Percentiles rank a stretch among this genome's conserved stretches.
Conservation (phyloP, 2,329 filamentous ascomycete species). For the Aspergillaceae sp. region DNA sequence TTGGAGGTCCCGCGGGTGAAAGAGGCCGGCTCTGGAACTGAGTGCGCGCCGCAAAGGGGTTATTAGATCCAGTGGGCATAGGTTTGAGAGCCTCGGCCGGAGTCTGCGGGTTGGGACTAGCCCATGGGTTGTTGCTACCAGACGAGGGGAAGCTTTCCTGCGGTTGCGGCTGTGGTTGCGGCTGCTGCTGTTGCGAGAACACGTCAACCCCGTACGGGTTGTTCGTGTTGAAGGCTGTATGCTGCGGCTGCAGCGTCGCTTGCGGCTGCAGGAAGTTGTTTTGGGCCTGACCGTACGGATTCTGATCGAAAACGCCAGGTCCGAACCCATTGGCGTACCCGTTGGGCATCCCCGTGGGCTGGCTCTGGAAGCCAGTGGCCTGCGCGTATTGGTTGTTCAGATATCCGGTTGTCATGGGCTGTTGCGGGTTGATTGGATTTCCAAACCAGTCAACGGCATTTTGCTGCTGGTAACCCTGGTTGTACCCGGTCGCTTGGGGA, state of each 20-base stretch:
- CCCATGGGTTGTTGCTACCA: constrained; percentile 94
- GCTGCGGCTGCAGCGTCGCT: constrained; percentile 48
- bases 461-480: constrained; percentile 96
- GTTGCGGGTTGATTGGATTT: constrained; percentile 78
- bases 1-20: constrained; percentile 54
- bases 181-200: constrained; percentile 47
- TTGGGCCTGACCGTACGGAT: constrained; percentile 33
- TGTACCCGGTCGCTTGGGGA: constrained; percentile 78
- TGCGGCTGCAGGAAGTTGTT: constrained; percentile 43
- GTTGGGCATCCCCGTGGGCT: constrained; percentile 59
- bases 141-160: constrained; percentile 58
- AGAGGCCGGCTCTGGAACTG: constrained; percentile 46
- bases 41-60: constrained; percentile 72
- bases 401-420: constrained; percentile 59
- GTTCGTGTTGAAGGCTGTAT: constrained; percentile 49
- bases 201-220: constrained; percentile 48
- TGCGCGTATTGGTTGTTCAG: constrained; percentile 64
- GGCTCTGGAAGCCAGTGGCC: constrained; percentile 59
- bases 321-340: constrained; percentile 63
- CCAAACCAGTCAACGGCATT: constrained; percentile 94
- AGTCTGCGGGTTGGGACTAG: constrained; percentile 48
- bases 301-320: constrained; percentile 57
- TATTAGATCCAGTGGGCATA: constrained; percentile 90
- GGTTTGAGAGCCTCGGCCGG: constrained; percentile 61
- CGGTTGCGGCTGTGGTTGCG: constrained; percentile 42